These are phyloP conservation scores for Pseudozyma hubeiensis DNA, from an alignment of 1,284 basidiomycete species.

Conservation along the genomic window DNA sequence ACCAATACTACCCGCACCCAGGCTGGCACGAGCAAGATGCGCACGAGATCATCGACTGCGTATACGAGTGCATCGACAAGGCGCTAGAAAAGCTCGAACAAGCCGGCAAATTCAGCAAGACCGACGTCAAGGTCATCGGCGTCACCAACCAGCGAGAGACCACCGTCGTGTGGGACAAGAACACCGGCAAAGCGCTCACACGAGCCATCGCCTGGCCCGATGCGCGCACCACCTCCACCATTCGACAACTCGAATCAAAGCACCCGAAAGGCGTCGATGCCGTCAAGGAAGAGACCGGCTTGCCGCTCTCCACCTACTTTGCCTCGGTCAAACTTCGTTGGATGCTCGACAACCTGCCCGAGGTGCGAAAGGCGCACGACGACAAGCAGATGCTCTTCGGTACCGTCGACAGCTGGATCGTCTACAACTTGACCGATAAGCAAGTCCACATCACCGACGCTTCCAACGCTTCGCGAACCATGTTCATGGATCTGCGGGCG, in stretches of 20 bases:
- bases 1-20: slow-evolving; percentile 67
- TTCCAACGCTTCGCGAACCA: slow-evolving; percentile 96
- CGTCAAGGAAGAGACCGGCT: slow-evolving; percentile 70
- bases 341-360: slow-evolving; percentile 91
- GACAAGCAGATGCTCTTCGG: slow-evolving; percentile 87
- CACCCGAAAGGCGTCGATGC: slow-evolving; percentile 81
- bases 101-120: slow-evolving; percentile 77
- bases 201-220: slow-evolving; percentile 95
- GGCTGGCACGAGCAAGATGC: slow-evolving; percentile 95
- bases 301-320: slow-evolving; percentile 80
- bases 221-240: slow-evolving; percentile 84
- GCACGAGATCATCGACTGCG: slow-evolving; percentile 81
- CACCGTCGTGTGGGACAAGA: slow-evolving; percentile 90
- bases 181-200: slow-evolving; percentile 87
- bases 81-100: slow-evolving; percentile 80
- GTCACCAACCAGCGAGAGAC: slow-evolving; percentile 99
- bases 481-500: slow-evolving; percentile 85
- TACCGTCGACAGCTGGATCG: slow-evolving; percentile 95
- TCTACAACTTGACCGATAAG: slow-evolving; percentile 88
- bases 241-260: slow-evolving; percentile 81
- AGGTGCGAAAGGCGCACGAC: slow-evolving; percentile 83
- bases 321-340: slow-evolving; percentile 94
- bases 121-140: slow-evolving; percentile 90
- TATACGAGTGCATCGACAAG: slow-evolving; percentile 81
- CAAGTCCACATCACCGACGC: slow-evolving; percentile 91